phyloP scores from a whole-genome alignment of 1,139 yeast species.

The Debaryomyces udenii region DNA sequence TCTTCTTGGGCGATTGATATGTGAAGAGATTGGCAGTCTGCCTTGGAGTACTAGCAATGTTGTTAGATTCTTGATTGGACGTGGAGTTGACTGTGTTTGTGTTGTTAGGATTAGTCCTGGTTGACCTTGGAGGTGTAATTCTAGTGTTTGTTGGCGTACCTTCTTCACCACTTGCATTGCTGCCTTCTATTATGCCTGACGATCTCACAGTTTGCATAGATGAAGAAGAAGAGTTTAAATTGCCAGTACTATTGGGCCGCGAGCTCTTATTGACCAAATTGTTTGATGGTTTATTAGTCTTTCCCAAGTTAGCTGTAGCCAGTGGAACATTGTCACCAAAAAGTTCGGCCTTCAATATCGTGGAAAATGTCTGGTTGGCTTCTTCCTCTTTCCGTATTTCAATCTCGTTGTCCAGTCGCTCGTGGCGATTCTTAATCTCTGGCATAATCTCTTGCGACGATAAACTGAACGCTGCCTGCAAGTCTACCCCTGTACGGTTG shows the following conservation, averaged over 20 bases:
- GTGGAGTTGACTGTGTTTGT: slow-evolving; percentile 7
- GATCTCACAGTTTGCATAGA: slow-evolving; percentile 14
- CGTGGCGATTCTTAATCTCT: slow-evolving; percentile 31
- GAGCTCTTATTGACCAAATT: slow-evolving; percentile 3
- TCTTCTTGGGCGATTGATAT: slow-evolving; percentile 68
- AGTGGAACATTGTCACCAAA: slow-evolving; percentile 84
- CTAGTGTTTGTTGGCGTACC: slow-evolving; percentile 13
- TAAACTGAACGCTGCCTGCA: slow-evolving; percentile 84
- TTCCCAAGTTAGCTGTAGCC: slow-evolving; percentile 42
- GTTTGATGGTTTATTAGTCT: slow-evolving; percentile 8
- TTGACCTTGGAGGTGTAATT: slow-evolving; percentile 27
- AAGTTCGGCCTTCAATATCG: slow-evolving; percentile 83
- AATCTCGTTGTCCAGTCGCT: slow-evolving; percentile 55
- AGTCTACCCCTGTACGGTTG: slow-evolving; percentile 77
- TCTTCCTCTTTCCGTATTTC: slow-evolving; percentile 74
- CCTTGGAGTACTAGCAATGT: slow-evolving; percentile 53
- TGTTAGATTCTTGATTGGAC: slow-evolving; percentile 18
- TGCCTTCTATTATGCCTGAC: slow-evolving; percentile 8
- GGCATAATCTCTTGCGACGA: slow-evolving; percentile 50
- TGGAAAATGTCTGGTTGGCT: slow-evolving; percentile 84
- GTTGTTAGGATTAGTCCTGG: slow-evolving; percentile 12
- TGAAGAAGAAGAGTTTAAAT: slow-evolving; percentile 14
- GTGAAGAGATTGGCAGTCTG: slow-evolving; percentile 65
- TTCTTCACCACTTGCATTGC: slow-evolving; percentile 5
- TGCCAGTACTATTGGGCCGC: slow-evolving; percentile 30